Evolutionary conservation across 1,284 basidiomycete species (phyloP).

Genomic region (Taiwanofungus camphoratus): DNA sequence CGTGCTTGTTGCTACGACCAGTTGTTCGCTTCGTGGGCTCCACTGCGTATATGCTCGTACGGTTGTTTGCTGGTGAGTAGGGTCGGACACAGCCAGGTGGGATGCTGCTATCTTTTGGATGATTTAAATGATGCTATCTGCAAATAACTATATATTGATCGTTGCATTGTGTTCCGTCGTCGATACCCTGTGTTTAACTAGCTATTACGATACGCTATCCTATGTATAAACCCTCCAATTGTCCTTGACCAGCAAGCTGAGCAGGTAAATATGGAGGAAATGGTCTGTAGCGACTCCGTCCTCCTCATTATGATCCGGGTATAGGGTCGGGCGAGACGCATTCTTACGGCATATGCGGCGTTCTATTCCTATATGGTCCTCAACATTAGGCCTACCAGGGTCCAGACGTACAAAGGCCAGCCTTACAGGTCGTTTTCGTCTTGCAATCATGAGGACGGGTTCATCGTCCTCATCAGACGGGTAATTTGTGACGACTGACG

Average conservation of each 20-base stretch:
- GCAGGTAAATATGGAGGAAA: no score
- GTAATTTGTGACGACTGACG: conserved; percentile 6
- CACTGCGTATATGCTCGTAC: conserved; percentile 71
- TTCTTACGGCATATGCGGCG: no score
- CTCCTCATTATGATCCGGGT: no score
- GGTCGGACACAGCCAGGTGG: not conserved
- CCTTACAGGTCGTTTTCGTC: no score
- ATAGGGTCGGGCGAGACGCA: no score
- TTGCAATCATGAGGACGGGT: conserved; percentile 17
- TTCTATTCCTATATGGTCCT: no score
- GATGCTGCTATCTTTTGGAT: not conserved
- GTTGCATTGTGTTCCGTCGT: conserved; percentile 20
- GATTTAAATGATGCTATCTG: not conserved
- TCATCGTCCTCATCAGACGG: conserved; percentile 20
- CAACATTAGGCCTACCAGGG: no score
- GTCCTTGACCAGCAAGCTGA: no score
- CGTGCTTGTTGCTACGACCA: conserved; percentile 24
- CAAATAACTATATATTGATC: conserved; percentile 7
- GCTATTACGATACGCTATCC: conserved; percentile 14
- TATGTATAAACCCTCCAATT: not conserved
- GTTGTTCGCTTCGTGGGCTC: conserved; percentile 81
- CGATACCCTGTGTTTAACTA: conserved; percentile 20
- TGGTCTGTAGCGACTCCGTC: no score
- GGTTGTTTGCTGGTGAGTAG: conserved; percentile 80
- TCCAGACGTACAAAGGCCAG: no score